Conservation (phyloP, 2,329 filamentous ascomycete genomes). For the Xylaria sp. region DNA sequence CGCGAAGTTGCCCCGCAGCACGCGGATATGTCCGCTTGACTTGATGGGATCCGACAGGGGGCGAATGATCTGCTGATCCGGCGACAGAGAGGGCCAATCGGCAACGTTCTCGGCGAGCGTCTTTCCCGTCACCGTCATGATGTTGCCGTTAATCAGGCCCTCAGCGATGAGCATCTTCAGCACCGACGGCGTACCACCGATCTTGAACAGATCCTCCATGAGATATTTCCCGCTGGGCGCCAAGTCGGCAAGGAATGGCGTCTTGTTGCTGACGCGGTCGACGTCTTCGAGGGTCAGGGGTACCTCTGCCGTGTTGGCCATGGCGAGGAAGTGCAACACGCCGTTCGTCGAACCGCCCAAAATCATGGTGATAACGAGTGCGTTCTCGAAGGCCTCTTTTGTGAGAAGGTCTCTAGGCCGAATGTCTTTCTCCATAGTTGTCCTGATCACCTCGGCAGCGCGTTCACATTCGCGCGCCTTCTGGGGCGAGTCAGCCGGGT, state of each 20-base stretch:
- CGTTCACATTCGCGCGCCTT: slow-evolving; percentile 85
- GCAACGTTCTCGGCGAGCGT: slow-evolving; percentile 69
- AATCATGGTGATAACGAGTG: slow-evolving; percentile 83
- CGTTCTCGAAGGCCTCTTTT: slow-evolving; percentile 78
- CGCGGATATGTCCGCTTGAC: slow-evolving; percentile 76
- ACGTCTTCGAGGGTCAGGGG: slow-evolving; percentile 75
- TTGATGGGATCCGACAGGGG: slow-evolving; percentile 71
- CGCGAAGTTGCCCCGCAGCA: slow-evolving; percentile 80
- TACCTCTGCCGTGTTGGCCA: slow-evolving; percentile 80
- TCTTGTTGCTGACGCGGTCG: slow-evolving; percentile 72
- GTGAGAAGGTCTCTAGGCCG: slow-evolving; percentile 75
- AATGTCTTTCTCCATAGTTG: slow-evolving; percentile 78
- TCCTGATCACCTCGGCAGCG: slow-evolving; percentile 69
- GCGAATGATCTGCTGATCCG: slow-evolving; percentile 73
- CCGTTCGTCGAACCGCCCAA: slow-evolving; percentile 88
- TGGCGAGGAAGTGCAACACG: slow-evolving; percentile 82
- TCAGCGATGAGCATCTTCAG: slow-evolving; percentile 69
- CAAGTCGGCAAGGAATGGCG: slow-evolving; percentile 80
- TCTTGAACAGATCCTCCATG: slow-evolving; percentile 72
- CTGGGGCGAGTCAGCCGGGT: slow-evolving; percentile 71
- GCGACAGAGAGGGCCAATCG: slow-evolving; percentile 55
- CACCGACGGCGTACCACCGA: slow-evolving; percentile 69
- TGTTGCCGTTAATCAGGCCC: slow-evolving; percentile 62
- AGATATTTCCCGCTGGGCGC: slow-evolving; percentile 78
- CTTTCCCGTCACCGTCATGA: slow-evolving; percentile 69